Evolutionary conservation across 2,329 filamentous ascomycete genomes (phyloP), one percentile per base, ranked within the genome.

Genomic region (Truncatella angustata): DNA sequence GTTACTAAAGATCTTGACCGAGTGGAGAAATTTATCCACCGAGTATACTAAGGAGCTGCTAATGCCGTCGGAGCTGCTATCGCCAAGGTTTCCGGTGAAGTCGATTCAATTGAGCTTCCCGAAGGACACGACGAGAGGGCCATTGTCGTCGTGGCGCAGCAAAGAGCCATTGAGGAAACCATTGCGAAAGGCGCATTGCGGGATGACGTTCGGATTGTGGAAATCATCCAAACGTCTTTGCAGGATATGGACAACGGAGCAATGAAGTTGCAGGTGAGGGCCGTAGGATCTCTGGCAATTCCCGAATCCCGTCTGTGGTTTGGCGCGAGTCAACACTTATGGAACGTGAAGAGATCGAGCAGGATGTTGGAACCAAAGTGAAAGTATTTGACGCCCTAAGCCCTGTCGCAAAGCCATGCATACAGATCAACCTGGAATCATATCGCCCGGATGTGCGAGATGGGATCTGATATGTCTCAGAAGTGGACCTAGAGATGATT

Each of bases 61-160:
- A 49, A 49, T 37, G 46, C 46, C 9, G 46, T 49, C 14, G 46
- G 46, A 10, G 46, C 46, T 5, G 46, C 46, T 16, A 49, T 49
- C n/a, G 34, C 46, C 9, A 49, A 49, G 34, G 46, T 49, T 6
- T 36, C 46, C 12, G 46, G 46, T 20, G 46, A 49, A 5, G 23
- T 49, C 6, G 46, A 49, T 34, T 16, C 23, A 3, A 49, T 49
- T 9, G 46, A 49, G 21, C 14, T 49, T 28, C 30, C 26, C 4
- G 32, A 20, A 4, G 46, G 20, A 16, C 36, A 34, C 11, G 30
- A 36, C 3, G 46, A 49, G 21, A 49, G 37, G 34, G 21, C 30
- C 20, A 26, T 49, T 6, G 23, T 49, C 9, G 32, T n/a, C 46
- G 32, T 20, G 14, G 46, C 32, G 14, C 23, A 34, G 5, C 32